Conservation (phyloP, 257 asterid genomes). For the Cynanchum wilfordii region DNA sequence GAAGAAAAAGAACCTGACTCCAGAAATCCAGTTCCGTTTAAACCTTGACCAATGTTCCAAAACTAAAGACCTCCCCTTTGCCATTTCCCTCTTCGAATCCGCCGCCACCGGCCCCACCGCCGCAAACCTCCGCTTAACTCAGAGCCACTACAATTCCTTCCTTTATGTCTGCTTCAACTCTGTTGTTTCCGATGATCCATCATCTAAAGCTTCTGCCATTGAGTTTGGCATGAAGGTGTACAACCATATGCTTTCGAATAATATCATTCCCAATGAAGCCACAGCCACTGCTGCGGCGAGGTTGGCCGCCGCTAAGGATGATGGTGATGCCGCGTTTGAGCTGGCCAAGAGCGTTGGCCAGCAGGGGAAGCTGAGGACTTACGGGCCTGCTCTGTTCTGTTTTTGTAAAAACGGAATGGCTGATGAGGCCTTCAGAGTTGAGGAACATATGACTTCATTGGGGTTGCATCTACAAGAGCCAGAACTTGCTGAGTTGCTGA, state of each 20-base stretch:
- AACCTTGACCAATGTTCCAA: constrained; percentile 61
- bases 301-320: constrained; percentile 75
- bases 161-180: constrained; percentile 79
- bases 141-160: constrained; percentile 67
- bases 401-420: constrained; percentile 51
- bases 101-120: constrained; percentile 24
- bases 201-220: constrained; percentile 46
- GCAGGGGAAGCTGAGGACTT: constrained; percentile 73
- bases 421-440: constrained; percentile 76
- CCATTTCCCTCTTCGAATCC: constrained; percentile 65
- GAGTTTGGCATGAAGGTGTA: constrained; percentile 68
- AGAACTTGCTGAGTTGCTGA: constrained; percentile 74
- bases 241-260: constrained; percentile 27
- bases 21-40: constrained; percentile 72
- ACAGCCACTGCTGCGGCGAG: constrained; percentile 75
- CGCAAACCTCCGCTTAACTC: constrained; percentile 37
- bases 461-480: constrained; percentile 76
- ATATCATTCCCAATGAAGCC: constrained; percentile 66
- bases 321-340: constrained; percentile 74
- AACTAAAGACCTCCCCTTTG: constrained; percentile 63
- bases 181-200: constrained; percentile 34
- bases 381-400: constrained; percentile 67
- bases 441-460: constrained; percentile 45
- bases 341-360: constrained; percentile 60
- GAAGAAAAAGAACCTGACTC: constrained; percentile 62